A percentile compares a stretch with the other conserved stretches of the same genome.
These are phyloP conservation scores for Aspergillus hiratsukae DNA, from an alignment of 2,329 filamentous ascomycete species.

Conservation along the genomic window DNA sequence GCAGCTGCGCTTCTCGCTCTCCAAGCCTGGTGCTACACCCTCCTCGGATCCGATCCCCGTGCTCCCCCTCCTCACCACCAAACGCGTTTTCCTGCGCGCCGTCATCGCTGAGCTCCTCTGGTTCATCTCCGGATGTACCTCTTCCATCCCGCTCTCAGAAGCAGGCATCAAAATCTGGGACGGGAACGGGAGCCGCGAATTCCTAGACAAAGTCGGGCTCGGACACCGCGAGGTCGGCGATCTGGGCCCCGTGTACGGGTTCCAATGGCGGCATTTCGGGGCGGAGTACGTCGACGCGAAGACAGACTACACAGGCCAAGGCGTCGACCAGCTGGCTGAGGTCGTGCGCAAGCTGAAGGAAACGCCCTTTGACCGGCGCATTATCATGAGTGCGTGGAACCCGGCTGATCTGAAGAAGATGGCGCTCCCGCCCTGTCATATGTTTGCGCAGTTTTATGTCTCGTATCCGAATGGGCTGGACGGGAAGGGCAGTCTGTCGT, in stretches of 20 bases:
- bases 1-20: slow-evolving; percentile 82
- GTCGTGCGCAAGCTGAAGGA: slow-evolving; percentile 81
- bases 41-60: slow-evolving; percentile 52
- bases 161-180: slow-evolving; percentile 97
- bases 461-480: slow-evolving; percentile 56
- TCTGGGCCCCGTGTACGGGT: slow-evolving; percentile 92
- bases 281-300: slow-evolving; percentile 77
- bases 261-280: slow-evolving; percentile 98
- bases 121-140: slow-evolving; percentile 86
- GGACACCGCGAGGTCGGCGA: slow-evolving; percentile 79
- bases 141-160: slow-evolving; percentile 68
- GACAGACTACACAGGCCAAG: slow-evolving; percentile 79
- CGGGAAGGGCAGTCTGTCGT: slow-evolving; percentile 70
- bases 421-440: slow-evolving; percentile 91
- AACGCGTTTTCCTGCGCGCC: slow-evolving; percentile 88
- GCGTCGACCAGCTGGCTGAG: slow-evolving; percentile 88
- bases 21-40: slow-evolving; percentile 46
- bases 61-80: slow-evolving; percentile 91
- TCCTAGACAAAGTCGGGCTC: slow-evolving; percentile 80
- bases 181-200: slow-evolving; percentile 87
- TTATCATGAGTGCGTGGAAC: slow-evolving; percentile 94
- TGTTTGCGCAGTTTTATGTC: slow-evolving; percentile 97
- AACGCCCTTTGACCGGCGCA: slow-evolving; percentile 81
- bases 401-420: slow-evolving; percentile 78
- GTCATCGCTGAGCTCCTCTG: slow-evolving; percentile 91